These are phyloP conservation scores for Gnetum montanum DNA, from an alignment of 75 land plant species.

Conservation along the genomic window DNA sequence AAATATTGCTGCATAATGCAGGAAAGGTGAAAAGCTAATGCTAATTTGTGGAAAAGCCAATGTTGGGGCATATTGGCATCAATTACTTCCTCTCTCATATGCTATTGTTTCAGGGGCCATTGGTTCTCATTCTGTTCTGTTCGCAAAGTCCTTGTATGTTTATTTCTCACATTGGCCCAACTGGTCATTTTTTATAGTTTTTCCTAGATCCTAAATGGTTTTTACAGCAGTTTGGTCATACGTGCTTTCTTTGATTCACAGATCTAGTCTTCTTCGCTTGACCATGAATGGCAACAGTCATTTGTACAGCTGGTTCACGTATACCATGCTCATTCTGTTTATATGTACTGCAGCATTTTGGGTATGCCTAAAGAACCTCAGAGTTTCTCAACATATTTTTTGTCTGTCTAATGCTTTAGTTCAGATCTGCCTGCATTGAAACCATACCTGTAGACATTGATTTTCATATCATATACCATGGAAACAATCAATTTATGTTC, in stretches of 20 bases:
- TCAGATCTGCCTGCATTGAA: too few species aligned
- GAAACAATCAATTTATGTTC: too few species aligned
- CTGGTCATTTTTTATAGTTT: not conserved
- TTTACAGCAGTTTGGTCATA: too few species aligned
- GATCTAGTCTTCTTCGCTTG: constrained; percentile 84
- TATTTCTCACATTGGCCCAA: not conserved
- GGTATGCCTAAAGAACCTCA: constrained; percentile 71
- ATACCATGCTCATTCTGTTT: constrained; percentile 72
- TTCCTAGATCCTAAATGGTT: not conserved
- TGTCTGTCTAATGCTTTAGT: too few species aligned
- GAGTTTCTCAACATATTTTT: too few species aligned
- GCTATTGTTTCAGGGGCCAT: constrained; percentile 95
- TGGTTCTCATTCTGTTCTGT: constrained; percentile 94
- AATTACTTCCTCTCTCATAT: constrained; percentile 83
- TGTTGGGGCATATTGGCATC: constrained; percentile 60
- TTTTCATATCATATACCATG: too few species aligned
- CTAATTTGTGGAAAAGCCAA: constrained; percentile 38
- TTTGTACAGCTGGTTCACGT: constrained; percentile 94
- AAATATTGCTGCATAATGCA: constrained; percentile 20
- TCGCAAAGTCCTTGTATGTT: constrained; percentile 97
- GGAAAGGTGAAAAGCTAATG: constrained; percentile 58
- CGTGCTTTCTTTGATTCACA: constrained; percentile 13
- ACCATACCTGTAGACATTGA: too few species aligned
- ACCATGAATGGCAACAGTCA: constrained; percentile 68
- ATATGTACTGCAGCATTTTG: constrained; percentile 94